Evolutionary conservation across 2,329 filamentous ascomycete genomes (phyloP).

Genomic region (Ustulina deusta): DNA sequence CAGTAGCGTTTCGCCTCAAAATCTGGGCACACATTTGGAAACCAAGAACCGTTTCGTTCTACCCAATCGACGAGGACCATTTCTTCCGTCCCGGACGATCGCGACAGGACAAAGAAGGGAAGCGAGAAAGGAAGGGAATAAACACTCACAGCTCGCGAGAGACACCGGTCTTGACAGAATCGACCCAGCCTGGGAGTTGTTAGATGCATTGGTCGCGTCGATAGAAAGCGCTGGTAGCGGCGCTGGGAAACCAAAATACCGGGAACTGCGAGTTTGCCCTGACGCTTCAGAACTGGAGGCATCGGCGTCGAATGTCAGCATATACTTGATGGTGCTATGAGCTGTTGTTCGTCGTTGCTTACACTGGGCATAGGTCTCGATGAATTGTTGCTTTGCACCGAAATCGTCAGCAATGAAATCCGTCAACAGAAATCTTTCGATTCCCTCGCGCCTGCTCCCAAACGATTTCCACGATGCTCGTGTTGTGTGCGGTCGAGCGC

Average conservation of each 20-base stretch:
- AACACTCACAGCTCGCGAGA: slow-evolving; percentile 84
- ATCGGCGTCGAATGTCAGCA: slow-evolving; percentile 28
- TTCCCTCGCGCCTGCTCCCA: slow-evolving; percentile 77
- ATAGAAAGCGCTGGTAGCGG: slow-evolving; percentile 2
- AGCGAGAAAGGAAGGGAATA: slow-evolving; percentile 64
- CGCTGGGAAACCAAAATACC: not conserved
- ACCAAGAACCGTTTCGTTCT: too few relatives aligned
- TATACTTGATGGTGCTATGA: not conserved
- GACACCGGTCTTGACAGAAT: slow-evolving; percentile 98
- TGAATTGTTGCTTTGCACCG: slow-evolving; percentile 81
- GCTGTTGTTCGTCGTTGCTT: not conserved
- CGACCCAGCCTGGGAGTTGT: slow-evolving; percentile 74
- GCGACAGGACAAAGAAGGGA: not conserved
- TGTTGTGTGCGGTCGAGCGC: slow-evolving; percentile 28
- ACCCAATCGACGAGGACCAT: too few relatives aligned
- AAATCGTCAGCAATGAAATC: slow-evolving; percentile 76
- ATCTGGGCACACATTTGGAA: too few relatives aligned
- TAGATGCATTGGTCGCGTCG: slow-evolving; percentile 10
- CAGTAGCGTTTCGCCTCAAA: too few relatives aligned
- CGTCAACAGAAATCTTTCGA: slow-evolving; percentile 80
- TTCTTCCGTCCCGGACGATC: not conserved
- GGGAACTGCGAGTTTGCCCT: slow-evolving; percentile 80
- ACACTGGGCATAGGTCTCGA: slow-evolving; percentile 82
- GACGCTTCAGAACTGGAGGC: slow-evolving; percentile 79
- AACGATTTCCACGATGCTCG: slow-evolving; percentile 36